Percentiles rank a stretch among this genome's conserved stretches.
Conservation (phyloP, 345 rosid genomes). For the Boechera stricta region DNA sequence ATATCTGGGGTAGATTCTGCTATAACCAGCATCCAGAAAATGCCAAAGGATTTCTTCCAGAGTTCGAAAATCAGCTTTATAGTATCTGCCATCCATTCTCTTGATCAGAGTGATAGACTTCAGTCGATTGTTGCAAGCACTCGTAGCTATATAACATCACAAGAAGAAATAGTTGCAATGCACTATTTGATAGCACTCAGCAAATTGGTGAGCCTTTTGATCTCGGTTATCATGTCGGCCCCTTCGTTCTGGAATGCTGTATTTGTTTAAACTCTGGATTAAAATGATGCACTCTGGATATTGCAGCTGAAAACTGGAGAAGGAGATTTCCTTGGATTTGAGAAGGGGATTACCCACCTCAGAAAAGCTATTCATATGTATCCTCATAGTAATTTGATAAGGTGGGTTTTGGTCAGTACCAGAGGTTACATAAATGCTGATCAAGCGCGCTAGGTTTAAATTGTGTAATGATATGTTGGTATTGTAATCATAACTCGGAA, state of each 20-base stretch:
- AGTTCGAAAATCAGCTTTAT: conserved; percentile 73
- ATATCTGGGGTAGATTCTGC: conserved; percentile 79
- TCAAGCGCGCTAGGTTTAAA: neutral
- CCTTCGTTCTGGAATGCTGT: conserved; percentile 14
- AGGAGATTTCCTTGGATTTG: conserved; percentile 65
- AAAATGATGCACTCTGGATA: conserved; percentile 27
- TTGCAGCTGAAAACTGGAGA: conserved; percentile 75
- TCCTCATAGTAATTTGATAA: conserved; percentile 77
- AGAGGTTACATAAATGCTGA: conserved; percentile 2
- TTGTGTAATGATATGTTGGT: conserved; percentile 23
- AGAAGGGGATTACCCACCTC: conserved; percentile 73
- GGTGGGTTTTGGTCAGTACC: conserved; percentile 50
- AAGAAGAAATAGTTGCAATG: conserved; percentile 65
- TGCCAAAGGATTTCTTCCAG: conserved; percentile 71
- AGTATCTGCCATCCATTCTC: conserved; percentile 75
- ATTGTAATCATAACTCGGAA: conserved; percentile 10
- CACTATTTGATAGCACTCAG: conserved; percentile 78
- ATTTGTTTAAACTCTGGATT: conserved; percentile 2
- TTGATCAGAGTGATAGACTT: conserved; percentile 72
- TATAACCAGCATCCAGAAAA: conserved; percentile 69
- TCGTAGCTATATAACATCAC: conserved; percentile 55
- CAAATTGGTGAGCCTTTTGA: conserved; percentile 67
- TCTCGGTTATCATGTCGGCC: conserved; percentile 3
- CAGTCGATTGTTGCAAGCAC: conserved; percentile 64
- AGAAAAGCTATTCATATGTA: conserved; percentile 76